These are phyloP conservation scores for Cryptosporidium baileyi DNA, from an alignment of 169 alveolate species.

Conservation along the genomic window DNA sequence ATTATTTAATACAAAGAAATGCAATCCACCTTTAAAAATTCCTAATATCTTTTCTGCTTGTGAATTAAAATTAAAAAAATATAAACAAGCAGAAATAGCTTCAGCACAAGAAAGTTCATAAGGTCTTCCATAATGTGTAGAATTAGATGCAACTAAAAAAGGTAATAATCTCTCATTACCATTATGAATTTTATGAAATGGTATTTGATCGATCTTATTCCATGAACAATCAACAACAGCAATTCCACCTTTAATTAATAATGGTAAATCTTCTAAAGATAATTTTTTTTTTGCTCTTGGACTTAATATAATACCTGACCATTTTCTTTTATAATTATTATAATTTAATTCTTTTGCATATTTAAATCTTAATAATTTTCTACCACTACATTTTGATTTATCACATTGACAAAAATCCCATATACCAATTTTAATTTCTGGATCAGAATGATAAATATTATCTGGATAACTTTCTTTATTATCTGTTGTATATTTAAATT, in stretches of 20 bases:
- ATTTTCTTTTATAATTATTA: slow-evolving; percentile 71
- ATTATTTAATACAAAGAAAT: slow-evolving; percentile 83
- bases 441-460: no score
- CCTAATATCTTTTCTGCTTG: slow-evolving; percentile 83
- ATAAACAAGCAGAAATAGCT: slow-evolving; percentile 93
- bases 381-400: slow-evolving; percentile 92
- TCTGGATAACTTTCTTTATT: no score
- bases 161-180: slow-evolving; percentile 85
- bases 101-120: slow-evolving; percentile 93
- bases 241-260: slow-evolving; percentile 85
- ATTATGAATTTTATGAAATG: slow-evolving; percentile 77
- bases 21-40: slow-evolving; percentile 87
- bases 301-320: slow-evolving; percentile 88
- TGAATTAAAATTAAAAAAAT: slow-evolving; percentile 82
- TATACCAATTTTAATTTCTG: slow-evolving; percentile 84
- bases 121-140: slow-evolving; percentile 94
- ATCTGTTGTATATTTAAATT: no score
- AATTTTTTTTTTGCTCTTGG: slow-evolving; percentile 85
- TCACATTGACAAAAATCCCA: slow-evolving; percentile 95
- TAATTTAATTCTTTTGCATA: slow-evolving; percentile 30
- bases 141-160: slow-evolving; percentile 91
- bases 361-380: slow-evolving; percentile 85
- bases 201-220: slow-evolving; percentile 87
- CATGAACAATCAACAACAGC: slow-evolving; percentile 96
- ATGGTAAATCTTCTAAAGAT: slow-evolving; percentile 85